Conservation (phyloP, 345 rosid genomes). For the Combretum micranthum region DNA sequence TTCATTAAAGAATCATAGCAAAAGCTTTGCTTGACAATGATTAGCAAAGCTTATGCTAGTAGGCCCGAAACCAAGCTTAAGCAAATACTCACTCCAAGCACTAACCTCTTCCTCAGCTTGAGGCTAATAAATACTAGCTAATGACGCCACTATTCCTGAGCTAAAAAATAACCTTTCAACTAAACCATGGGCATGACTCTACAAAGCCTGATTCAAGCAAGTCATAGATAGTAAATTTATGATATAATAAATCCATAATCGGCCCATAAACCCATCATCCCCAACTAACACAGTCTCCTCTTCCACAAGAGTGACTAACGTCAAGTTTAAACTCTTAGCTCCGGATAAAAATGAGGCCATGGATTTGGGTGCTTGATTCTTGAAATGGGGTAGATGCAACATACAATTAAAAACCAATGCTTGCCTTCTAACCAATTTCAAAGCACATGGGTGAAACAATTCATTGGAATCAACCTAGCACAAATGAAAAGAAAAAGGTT, state of each 20-base stretch:
- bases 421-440: conserved; percentile 70
- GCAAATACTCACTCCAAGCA: conserved; percentile 46
- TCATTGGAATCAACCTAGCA: conserved; percentile 56
- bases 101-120: conserved; percentile 22
- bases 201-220: conserved; percentile 72
- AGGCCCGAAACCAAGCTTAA: conserved; percentile 36
- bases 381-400: conserved; percentile 70
- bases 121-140: conserved; percentile 38
- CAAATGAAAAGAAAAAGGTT: conserved; percentile 72
- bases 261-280: conserved; percentile 49
- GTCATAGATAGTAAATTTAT: conserved; percentile 74
- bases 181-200: conserved; percentile 43
- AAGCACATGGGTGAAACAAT: conserved; percentile 36
- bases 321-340: conserved; percentile 48
- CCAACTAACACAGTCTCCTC: conserved; percentile 52
- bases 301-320: conserved; percentile 52
- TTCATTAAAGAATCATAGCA: conserved; percentile 65
- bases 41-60: conserved; percentile 59
- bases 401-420: conserved; percentile 70
- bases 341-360: conserved; percentile 54
- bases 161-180: conserved; percentile 69
- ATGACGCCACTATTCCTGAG: conserved; percentile 49
- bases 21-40: conserved; percentile 79
- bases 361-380: conserved; percentile 44
- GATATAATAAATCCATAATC: conserved; percentile 76